These are phyloP conservation scores for Stromatinia cepivora DNA, from an alignment of 2,329 filamentous ascomycete genomes.

Conservation along the genomic window DNA sequence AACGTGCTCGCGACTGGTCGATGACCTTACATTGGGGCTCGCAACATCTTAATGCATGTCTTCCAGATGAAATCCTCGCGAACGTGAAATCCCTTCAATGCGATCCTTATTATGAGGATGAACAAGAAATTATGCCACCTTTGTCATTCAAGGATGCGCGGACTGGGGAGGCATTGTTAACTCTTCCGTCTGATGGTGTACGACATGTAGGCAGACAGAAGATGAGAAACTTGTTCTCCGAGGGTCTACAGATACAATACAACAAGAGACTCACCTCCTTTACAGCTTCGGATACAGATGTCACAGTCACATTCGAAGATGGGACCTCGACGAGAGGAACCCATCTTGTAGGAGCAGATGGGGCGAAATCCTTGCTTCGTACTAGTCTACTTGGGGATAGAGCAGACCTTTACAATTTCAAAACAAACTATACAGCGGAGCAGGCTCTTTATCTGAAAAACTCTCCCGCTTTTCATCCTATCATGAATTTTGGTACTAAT, in stretches of 20 bases:
- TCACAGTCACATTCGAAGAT: slow-evolving; percentile 12
- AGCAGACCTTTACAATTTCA: slow-evolving; percentile 25
- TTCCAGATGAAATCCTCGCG: slow-evolving; percentile 10
- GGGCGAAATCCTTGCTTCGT: slow-evolving; percentile 42
- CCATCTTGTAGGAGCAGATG: slow-evolving; percentile 46
- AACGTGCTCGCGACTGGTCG: slow-evolving; percentile 14
- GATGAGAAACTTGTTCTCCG: slow-evolving; percentile 9
- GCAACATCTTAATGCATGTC: background rate
- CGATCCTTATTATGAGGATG: background rate
- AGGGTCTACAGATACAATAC: slow-evolving; percentile 14
- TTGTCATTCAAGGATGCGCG: background rate
- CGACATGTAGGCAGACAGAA: slow-evolving; percentile 11
- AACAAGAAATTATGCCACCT: slow-evolving; percentile 1
- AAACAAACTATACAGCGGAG: slow-evolving; percentile 4
- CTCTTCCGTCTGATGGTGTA: background rate
- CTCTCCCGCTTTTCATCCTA: slow-evolving; percentile 15
- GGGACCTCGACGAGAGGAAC: slow-evolving; percentile 31
- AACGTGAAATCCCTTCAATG: background rate
- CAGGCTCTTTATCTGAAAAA: slow-evolving; percentile 29
- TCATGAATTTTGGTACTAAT: slow-evolving; percentile 17
- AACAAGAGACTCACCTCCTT: background rate
- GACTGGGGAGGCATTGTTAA: slow-evolving; percentile 1
- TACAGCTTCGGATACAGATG: background rate
- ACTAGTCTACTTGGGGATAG: slow-evolving; percentile 22
- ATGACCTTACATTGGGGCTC: slow-evolving; percentile 20